A percentile compares a stretch with the other conserved stretches of the same genome.
Evolutionary conservation across 495 filamentous ascomycete genomes (phyloP).

Genomic region (Friedmanniomyces endolithicus): DNA sequence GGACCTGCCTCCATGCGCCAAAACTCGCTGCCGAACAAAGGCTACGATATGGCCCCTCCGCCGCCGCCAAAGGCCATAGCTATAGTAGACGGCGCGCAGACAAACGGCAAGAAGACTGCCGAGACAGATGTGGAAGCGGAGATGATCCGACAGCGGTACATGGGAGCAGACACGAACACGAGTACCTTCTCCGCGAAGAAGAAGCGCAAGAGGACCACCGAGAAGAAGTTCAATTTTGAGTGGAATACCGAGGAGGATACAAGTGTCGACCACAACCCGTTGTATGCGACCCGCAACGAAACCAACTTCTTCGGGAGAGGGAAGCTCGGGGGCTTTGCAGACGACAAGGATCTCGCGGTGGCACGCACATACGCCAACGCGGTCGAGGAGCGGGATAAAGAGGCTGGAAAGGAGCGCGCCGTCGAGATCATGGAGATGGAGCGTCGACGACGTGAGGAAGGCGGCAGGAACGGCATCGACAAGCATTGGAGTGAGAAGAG

Average conservation of each 20-base stretch:
- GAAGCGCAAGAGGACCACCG: conserved; percentile 83
- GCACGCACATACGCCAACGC: conserved; percentile 65
- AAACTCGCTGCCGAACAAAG: conserved; percentile 28
- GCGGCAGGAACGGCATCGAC: conserved; percentile 55
- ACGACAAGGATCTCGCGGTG: conserved; percentile 58
- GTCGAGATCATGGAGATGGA: conserved; percentile 82
- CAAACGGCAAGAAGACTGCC: conserved; percentile 43
- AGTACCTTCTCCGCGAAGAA: conserved; percentile 93
- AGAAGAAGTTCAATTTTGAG: conserved; percentile 98
- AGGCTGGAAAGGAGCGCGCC: conserved; percentile 67
- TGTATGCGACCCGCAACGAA: conserved; percentile 65
- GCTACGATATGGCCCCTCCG: conserved; percentile 44
- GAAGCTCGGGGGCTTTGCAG: conserved; percentile 68
- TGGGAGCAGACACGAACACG: conserved; percentile 78
- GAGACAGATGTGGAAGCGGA: conserved; percentile 67
- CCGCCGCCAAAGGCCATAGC: conserved; percentile 37
- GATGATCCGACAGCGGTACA: conserved; percentile 71
- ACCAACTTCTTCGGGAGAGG: conserved; percentile 72
- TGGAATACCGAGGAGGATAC: conserved; percentile 97
- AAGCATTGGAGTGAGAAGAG: conserved; percentile 98
- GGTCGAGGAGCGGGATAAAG: conserved; percentile 63
- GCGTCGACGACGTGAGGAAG: conserved; percentile 61
- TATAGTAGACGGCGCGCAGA: conserved; percentile 29
- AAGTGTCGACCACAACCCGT: conserved; percentile 73
- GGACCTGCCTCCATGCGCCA: conserved; percentile 42